Base-by-base conservation (phyloP, 2,329 filamentous ascomycete genomes). In the Aspergillus quadrilineatus region DNA sequence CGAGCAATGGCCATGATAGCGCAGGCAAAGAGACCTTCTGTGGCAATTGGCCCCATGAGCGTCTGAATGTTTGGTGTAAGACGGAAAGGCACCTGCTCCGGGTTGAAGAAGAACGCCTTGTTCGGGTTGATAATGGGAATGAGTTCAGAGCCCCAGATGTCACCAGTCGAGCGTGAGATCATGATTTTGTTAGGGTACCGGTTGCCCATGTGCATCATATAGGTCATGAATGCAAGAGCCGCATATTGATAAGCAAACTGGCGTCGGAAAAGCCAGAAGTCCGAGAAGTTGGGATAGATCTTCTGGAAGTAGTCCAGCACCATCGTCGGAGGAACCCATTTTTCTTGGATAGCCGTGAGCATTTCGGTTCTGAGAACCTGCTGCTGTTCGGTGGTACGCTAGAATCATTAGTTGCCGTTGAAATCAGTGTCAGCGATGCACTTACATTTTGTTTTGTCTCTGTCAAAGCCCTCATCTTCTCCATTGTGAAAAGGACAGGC, bases 251-350 rank as follows among this genome's bases (percentile, higher is more conserved):
- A 97, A 22, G 91, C 89, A 77, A 99, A 96, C 63, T 96, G 92
- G 57, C 92, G 88, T 57, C 94, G 89, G 90, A 99, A 99, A 56
- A 99, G 84, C 92, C 93, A 99, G 80, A 97, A 97, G 67, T 97
- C 92, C 45, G 89, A 85, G 74, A 90, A 99, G 61, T 90, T 88
- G 30, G 92, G 89, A 76, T 94, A 97, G 4, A 87, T 89, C 63
- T 83, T 81, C 70, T 92, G 89, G 84, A 97, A 97, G 78, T 93
- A 97, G 63, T 96, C 86, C 53, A 96, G 82, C 22, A 89, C 87
- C 58, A 97, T 80, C 3, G 85, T 91, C 57, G 87, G 87, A 5
- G 92, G 89, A 55, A 97, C 92, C 84, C 89, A 95, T 71, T 92
- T 93, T 72, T 95, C 89, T 74, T 97, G 92, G 63, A 99, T 95